Percentiles rank a stretch among this genome's conserved stretches.
phyloP scores from a whole-genome alignment of 257 asterid genomes.

The Penstemon barbatus region DNA sequence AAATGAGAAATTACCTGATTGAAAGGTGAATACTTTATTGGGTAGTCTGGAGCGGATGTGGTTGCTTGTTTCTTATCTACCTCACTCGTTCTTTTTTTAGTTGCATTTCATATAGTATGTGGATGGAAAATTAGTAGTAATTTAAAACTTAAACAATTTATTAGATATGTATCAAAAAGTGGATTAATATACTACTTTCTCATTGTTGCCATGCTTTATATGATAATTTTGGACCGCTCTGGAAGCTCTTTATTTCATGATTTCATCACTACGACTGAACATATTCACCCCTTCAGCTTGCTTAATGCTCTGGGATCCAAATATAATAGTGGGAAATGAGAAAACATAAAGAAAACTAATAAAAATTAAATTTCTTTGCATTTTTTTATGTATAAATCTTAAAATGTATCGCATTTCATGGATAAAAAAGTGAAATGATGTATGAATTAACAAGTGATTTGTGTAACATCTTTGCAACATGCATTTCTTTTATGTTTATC shows the following conservation, averaged over 20 bases:
- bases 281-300: neutral
- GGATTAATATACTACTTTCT: neutral
- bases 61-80: neutral
- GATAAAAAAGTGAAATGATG: no score
- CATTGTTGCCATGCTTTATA: neutral
- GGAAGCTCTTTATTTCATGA: neutral
- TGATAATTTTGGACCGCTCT: constrained; percentile 9
- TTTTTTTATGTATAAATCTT: no score
- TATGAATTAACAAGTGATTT: no score
- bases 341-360: neutral
- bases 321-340: neutral
- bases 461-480: no score
- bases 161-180: neutral
- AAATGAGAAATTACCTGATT: neutral
- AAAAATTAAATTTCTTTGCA: neutral
- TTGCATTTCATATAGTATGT: neutral
- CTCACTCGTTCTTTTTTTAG: neutral
- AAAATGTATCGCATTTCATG: no score
- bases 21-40: neutral
- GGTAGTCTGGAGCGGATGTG: neutral
- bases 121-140: neutral
- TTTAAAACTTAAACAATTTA: no score
- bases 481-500: no score
- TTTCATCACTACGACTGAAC: neutral
- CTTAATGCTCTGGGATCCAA: neutral